Evolutionary conservation across 495 filamentous ascomycete species (phyloP), one percentile per base, ranked within the genome.

Genomic region (Talaromyces nanjingensis): DNA sequence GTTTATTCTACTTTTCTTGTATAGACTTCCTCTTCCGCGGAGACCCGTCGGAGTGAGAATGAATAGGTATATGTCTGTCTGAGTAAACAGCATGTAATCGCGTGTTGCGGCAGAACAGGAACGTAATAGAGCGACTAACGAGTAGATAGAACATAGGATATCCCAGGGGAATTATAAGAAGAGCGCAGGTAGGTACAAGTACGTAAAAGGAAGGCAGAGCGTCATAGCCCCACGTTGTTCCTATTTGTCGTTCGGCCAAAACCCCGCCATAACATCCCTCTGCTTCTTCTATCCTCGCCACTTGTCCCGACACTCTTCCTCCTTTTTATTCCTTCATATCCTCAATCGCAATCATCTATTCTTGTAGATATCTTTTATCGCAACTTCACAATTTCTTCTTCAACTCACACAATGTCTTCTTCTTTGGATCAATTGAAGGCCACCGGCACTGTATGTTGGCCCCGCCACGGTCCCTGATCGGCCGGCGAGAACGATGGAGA

Each of bases 381-480:
- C 53, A 56, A 27, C 27, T 12, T 59, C 56, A 59, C 31, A 9
- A 59, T 59, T 37, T 16, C 45, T 64, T 65, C 64, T 62, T 34
- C 42, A 63, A 37, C 57, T 49, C 60, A 54, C 75, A 88, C 70
- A 66, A 96, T 96, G 91, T 75, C 90, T 72, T 88, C 74, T 77
- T 91, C 93, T 79, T 87, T 98, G 65, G 94, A 98, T 70, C 92
- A 98, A 82, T 85, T 98, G 71, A 98, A 98, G 84, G 87, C 90
- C 77, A 80, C 90, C 73, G 96, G 94, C 86, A 98, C 94, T 68
- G 91, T 96, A 84, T 75, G 91, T 89, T 64, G 63, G 65, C 62
- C 66, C 45, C 47, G 66, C 70, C 52, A 20, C 39, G 54, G 47
- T 75, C 76, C 78, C 77, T 31, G 29, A 31, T 7, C 29, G 77